Base-by-base conservation (phyloP, 1,284 basidiomycete genomes). In the Vanrija pseudolonga region DNA sequence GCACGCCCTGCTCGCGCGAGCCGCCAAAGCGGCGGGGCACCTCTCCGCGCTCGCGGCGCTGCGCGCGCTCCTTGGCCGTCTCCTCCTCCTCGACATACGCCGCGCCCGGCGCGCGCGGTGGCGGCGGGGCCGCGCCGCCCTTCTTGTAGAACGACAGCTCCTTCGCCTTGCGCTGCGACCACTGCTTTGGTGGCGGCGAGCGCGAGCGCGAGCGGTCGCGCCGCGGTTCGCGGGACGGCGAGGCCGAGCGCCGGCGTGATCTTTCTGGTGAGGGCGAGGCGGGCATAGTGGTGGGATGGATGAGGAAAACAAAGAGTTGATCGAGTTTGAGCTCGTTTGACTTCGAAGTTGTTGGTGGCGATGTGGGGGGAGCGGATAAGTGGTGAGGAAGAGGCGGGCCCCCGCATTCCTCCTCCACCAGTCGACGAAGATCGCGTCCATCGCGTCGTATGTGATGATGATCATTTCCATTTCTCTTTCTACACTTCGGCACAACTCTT, bases 111-210 rank as follows among this genome's bases (percentile, higher is more conserved):
- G 6, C 32, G 39, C 49, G 18, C 40, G 28, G 37, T 6, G 20
- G 20, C 32, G 61, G 45, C 6, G 20, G 20, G 23, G 61, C 45
- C 4, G 56, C 26, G 5, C 60, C 47, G 5, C 65, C 62, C 50
- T 72, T 73, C 55, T 78, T 78, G 70, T 78, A 78, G 55, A 78
- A 74, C n/a, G 71, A 72, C 45, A 78, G 65, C 51, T 77, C 72
- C 56, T 72, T 72, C 3, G 72, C 65, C 39, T 62, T 52, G 5
- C 59, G 56, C 32, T 63, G 52, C 3, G 53, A 40, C 42, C 59
- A 63, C 52, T 57, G 39, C 53, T 53, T 44, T 43, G n/a, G 47
- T 23, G n/a, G 40, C 44, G 56, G 40, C 4, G 28, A 39, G 20
- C 22, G 32, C 6, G 39, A 39, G 45, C 28, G 43, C 19, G 53